Percentiles rank a stretch among this genome's conserved stretches.
Evolutionary conservation across 805 yeast species (phyloP).

Genomic region (Saccharomycopsis schoenii): DNA sequence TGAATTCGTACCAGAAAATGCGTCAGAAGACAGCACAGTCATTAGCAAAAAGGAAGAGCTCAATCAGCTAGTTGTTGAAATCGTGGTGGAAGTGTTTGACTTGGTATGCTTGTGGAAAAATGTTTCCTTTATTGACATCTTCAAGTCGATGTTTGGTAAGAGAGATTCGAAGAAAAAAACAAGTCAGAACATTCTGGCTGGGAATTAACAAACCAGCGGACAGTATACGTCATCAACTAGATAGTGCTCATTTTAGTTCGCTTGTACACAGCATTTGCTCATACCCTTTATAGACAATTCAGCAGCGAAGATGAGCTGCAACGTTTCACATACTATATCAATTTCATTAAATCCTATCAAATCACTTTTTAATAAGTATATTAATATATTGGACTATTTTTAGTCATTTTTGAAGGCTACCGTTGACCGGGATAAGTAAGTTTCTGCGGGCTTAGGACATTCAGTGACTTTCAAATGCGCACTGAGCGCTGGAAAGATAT

Average conservation of each 20-base stretch:
- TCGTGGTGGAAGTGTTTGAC: not conserved
- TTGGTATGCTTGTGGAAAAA: not conserved
- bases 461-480: not conserved
- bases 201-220: too few species aligned
- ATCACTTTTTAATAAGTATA: too few species aligned
- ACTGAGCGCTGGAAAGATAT: not conserved
- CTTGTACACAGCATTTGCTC: not conserved
- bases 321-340: too few species aligned
- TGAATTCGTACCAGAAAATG: not conserved
- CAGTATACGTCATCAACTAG: too few species aligned
- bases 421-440: not conserved
- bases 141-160: not conserved
- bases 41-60: not conserved
- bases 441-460: not conserved
- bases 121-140: not conserved
- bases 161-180: not conserved
- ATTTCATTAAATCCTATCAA: too few species aligned
- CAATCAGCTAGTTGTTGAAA: not conserved
- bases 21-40: not conserved
- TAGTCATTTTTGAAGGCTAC: not conserved
- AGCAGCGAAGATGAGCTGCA: too few species aligned
- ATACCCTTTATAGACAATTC: not conserved
- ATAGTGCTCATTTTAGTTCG: too few species aligned
- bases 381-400: not conserved
- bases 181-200: too few species aligned